These are phyloP conservation scores for Aspergillus amoenus DNA, from an alignment of 2,329 filamentous ascomycete species.

Conservation along the genomic window DNA sequence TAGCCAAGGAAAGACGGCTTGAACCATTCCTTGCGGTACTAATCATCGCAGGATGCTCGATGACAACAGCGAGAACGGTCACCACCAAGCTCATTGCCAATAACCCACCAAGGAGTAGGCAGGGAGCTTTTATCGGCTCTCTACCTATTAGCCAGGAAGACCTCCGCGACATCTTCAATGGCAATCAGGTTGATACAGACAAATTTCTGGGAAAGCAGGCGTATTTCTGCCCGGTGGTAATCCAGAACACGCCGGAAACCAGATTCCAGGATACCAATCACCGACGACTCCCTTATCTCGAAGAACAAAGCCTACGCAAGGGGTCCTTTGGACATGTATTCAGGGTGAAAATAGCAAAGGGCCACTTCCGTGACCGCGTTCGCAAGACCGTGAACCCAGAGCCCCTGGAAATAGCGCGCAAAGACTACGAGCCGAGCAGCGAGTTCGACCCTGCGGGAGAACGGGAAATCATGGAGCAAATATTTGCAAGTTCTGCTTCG, in stretches of 20 bases:
- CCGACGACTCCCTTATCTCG: background rate
- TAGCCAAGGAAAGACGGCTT: background rate
- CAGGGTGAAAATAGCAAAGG: background rate
- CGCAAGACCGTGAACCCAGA: background rate
- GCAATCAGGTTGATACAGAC: background rate
- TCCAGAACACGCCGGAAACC: background rate
- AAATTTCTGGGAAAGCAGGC: slow-evolving; percentile 1
- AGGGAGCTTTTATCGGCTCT: background rate
- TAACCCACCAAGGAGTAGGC: background rate
- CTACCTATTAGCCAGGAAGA: background rate
- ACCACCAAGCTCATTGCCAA: background rate
- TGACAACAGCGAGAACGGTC: background rate
- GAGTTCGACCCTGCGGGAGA: background rate
- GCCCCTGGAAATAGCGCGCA: background rate
- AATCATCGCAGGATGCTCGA: background rate
- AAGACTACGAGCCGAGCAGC: background rate
- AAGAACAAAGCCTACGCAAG: background rate
- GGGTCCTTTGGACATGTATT: background rate
- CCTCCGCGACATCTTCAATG: background rate
- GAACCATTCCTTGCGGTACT: background rate
- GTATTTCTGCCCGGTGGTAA: slow-evolving; percentile 1
- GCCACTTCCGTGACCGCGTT: background rate
- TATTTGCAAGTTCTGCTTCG: background rate
- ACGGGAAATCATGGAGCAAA: slow-evolving; percentile 1
- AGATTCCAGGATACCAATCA: background rate